phyloP scores from a whole-genome alignment of 31 red algal species.

The Bonnemaisonia californica region DNA sequence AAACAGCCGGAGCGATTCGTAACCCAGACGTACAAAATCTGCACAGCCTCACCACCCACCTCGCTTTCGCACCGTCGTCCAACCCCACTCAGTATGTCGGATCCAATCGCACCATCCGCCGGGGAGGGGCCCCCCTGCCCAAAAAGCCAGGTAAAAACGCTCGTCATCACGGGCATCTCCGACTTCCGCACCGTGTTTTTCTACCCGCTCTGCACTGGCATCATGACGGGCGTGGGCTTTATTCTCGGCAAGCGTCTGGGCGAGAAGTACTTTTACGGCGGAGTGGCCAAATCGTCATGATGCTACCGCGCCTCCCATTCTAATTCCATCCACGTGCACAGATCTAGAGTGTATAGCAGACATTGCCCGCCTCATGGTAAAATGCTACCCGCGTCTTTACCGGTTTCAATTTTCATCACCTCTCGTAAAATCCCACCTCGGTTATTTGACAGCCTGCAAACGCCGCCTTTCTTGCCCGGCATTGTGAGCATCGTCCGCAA shows the following conservation, averaged over 20 bases:
- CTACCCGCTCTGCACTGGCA: slow-evolving; percentile 80
- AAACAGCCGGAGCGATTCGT: too few relatives aligned
- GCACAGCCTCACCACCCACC: too few relatives aligned
- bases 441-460: slow-evolving; percentile 9
- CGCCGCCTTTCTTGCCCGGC: slow-evolving; percentile 26
- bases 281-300: not conserved
- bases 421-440: slow-evolving; percentile 41
- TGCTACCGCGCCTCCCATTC: too few relatives aligned
- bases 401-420: slow-evolving; percentile 21
- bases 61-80: too few relatives aligned
- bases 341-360: too few relatives aligned
- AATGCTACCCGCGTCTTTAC: too few relatives aligned
- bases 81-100: not conserved
- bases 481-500: slow-evolving; percentile 53
- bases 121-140: not conserved
- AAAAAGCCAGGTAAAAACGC: slow-evolving; percentile 13
- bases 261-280: slow-evolving; percentile 71
- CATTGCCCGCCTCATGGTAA: too few relatives aligned
- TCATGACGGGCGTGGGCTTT: slow-evolving; percentile 86
- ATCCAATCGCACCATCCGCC: not conserved
- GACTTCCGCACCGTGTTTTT: slow-evolving; percentile 75
- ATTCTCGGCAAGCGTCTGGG: slow-evolving; percentile 75
- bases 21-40: too few relatives aligned
- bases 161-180: slow-evolving; percentile 32
- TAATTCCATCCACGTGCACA: too few relatives aligned